These are phyloP conservation scores for Ganoderma meredithae DNA, from an alignment of 1,284 basidiomycete species.

Conservation along the genomic window DNA sequence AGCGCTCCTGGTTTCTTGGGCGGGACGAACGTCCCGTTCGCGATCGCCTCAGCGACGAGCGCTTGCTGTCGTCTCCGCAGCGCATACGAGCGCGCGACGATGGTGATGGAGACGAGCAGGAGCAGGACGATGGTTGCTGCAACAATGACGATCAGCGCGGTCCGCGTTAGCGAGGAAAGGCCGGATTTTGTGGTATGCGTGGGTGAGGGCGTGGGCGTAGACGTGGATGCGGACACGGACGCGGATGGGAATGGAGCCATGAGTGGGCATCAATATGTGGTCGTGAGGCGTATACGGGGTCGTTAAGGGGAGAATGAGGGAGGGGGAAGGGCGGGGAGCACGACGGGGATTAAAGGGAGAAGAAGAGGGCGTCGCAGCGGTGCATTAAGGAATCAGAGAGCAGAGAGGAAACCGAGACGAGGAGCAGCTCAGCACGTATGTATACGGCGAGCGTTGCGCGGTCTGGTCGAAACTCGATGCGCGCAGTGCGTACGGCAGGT, in stretches of 20 bases:
- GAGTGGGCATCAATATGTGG: neutral
- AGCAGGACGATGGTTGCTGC: conserved; percentile 68
- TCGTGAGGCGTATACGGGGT: conserved; percentile 7
- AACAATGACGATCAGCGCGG: conserved; percentile 23
- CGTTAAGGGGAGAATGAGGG: neutral
- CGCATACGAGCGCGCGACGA: conserved; percentile 65
- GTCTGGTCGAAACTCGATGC: conserved; percentile 7
- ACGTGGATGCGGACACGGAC: conserved; percentile 9
- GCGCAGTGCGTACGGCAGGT: conserved; percentile 24
- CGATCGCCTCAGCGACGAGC: conserved; percentile 66
- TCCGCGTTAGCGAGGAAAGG: conserved; percentile 16
- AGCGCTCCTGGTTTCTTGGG: conserved; percentile 8
- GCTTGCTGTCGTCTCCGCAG: conserved; percentile 63
- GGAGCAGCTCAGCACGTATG: conserved; percentile 8
- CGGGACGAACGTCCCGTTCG: conserved; percentile 64
- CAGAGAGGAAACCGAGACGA: conserved; percentile 7
- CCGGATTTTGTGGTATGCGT: conserved; percentile 10
- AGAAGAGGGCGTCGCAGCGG: conserved; percentile 4
- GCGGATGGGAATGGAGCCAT: conserved; percentile 1
- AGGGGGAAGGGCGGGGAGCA: neutral
- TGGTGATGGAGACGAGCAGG: conserved; percentile 67
- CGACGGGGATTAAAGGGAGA: conserved; percentile 1
- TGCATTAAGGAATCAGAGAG: conserved; percentile 18
- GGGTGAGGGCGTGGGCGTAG: conserved; percentile 11
- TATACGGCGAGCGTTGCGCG: conserved; percentile 9